These are phyloP conservation scores for Rhizodiscina lignyota DNA, from an alignment of 495 filamentous ascomycete species.

Conservation along the genomic window DNA sequence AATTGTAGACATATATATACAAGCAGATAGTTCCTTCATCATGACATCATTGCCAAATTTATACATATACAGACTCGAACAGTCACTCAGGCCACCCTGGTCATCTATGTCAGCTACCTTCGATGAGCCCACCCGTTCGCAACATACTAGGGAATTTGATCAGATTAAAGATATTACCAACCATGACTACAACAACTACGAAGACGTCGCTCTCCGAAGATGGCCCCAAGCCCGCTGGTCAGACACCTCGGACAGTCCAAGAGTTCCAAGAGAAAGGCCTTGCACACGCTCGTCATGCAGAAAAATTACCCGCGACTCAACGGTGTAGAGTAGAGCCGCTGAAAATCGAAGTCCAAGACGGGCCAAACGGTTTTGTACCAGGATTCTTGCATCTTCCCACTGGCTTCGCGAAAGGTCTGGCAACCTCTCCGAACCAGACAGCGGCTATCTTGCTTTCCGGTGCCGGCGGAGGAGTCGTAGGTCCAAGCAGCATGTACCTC, in stretches of 20 bases:
- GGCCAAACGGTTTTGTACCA: constrained; percentile 3
- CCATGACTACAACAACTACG: neutral
- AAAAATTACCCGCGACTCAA: neutral
- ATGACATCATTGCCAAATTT: neutral
- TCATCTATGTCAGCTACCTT: too few relatives aligned
- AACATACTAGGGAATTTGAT: neutral
- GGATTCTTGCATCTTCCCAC: constrained; percentile 7
- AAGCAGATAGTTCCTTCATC: too few relatives aligned
- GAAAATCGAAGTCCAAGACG: constrained; percentile 5
- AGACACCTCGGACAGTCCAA: neutral
- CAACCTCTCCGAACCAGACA: constrained; percentile 4
- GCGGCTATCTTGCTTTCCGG: constrained; percentile 28
- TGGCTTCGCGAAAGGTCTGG: neutral
- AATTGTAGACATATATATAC: too few relatives aligned
- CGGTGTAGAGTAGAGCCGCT: constrained; percentile 3
- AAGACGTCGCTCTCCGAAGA: neutral
- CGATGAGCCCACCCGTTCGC: neutral
- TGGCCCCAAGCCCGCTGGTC: neutral
- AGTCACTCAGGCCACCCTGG: neutral
- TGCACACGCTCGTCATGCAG: neutral
- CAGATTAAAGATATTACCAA: neutral
- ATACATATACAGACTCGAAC: neutral
- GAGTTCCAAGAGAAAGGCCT: neutral
- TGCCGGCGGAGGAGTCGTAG: constrained; percentile 28
- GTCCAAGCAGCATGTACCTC: constrained; percentile 26